phyloP scores from a whole-genome alignment of 768 basidiomycete species.

The Multifurca ochricompacta region DNA sequence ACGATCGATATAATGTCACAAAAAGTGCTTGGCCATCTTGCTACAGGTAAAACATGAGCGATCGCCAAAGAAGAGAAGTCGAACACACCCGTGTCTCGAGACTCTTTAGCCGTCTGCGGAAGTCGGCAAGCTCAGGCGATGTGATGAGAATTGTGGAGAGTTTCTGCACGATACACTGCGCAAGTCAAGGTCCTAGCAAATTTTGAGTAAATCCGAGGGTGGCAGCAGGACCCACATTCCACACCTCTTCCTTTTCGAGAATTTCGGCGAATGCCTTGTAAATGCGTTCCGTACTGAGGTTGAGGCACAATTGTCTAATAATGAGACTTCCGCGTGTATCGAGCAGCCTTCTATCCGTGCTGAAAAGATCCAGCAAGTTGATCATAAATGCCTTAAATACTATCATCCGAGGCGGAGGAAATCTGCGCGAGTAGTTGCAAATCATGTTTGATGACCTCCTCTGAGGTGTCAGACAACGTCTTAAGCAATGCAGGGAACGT shows the following conservation, averaged over 20 bases:
- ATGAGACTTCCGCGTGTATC: conserved; percentile 91
- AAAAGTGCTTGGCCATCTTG: conserved; percentile 97
- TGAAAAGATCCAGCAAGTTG: conserved; percentile 89
- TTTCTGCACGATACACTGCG: conserved; percentile 96
- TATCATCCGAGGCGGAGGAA: conserved; percentile 90
- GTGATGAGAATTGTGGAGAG: conserved; percentile 95
- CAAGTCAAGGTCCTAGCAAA: conserved; percentile 83
- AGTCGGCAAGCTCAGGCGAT: conserved; percentile 91
- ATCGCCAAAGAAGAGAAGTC: not conserved
- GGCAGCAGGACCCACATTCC: not conserved
- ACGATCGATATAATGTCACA: conserved; percentile 88
- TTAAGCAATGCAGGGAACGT: conserved; percentile 95
- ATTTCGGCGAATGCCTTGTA: conserved; percentile 96
- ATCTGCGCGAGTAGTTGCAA: conserved; percentile 95
- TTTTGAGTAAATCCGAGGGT: not conserved
- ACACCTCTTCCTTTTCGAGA: conserved; percentile 92
- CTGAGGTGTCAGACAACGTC: conserved; percentile 91
- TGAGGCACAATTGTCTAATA: conserved; percentile 88
- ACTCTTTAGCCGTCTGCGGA: conserved; percentile 86
- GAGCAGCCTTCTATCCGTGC: conserved; percentile 83
- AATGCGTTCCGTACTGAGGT: conserved; percentile 91
- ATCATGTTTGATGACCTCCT: conserved; percentile 97
- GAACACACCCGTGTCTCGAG: conserved; percentile 78
- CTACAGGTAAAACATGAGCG: conserved; percentile 28
- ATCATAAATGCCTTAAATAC: conserved; percentile 97